These are phyloP conservation scores for Yueomyces sp. DNA, from an alignment of 805 yeast species.

Conservation along the genomic window DNA sequence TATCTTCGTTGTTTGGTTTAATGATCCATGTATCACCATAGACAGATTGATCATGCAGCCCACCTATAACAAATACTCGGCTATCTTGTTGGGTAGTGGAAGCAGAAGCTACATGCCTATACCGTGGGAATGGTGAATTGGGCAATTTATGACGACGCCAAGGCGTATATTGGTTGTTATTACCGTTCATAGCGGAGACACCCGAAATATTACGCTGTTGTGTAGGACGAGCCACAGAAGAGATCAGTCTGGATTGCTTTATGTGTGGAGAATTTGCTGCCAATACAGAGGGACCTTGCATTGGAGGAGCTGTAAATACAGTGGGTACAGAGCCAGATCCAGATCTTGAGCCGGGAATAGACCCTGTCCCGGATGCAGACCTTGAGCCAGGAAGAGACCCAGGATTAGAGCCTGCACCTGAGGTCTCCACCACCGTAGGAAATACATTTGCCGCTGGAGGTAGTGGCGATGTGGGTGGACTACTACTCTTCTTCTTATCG, in stretches of 20 bases:
- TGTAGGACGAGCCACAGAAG: constrained; percentile 4
- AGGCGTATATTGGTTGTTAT: constrained; percentile 30
- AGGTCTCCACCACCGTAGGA: no score
- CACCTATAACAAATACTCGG: constrained; percentile 86
- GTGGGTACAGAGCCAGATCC: no score
- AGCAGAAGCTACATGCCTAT: constrained; percentile 79
- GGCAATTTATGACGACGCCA: constrained; percentile 54
- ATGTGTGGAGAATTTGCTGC: no score
- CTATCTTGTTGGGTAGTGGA: constrained; percentile 57
- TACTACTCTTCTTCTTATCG: constrained; percentile 10
- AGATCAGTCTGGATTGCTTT: no score
- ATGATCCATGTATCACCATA: constrained; percentile 94
- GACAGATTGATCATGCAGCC: constrained; percentile 81
- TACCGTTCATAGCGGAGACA: constrained; percentile 12
- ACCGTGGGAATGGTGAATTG: constrained; percentile 86
- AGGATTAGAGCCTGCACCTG: no score
- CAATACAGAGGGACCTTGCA: background rate
- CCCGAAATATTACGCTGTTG: constrained; percentile 22
- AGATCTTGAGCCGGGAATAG: no score
- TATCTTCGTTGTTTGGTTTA: background rate
- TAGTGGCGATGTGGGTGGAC: background rate
- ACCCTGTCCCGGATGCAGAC: no score
- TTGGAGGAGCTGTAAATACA: background rate
- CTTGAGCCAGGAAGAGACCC: no score
- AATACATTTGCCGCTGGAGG: background rate